Conservation (phyloP, 108 stramenopile species). For the Nitzschia putrida region DNA sequence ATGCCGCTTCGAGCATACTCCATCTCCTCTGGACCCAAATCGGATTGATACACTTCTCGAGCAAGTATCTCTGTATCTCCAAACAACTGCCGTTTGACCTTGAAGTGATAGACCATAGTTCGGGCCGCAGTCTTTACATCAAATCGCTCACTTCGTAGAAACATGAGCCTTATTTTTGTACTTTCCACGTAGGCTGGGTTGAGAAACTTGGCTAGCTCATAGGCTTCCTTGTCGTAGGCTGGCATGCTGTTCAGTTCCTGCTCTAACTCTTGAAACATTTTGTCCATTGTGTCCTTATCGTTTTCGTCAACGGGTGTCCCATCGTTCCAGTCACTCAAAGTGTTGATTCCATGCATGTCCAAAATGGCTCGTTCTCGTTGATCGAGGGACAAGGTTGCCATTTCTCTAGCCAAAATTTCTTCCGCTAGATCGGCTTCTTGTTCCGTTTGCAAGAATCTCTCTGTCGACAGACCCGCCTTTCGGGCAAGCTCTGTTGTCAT, state of each 20-base stretch:
- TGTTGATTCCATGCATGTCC: constrained; percentile 22
- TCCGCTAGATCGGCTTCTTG: constrained; percentile 10
- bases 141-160: constrained; percentile 43
- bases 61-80: constrained; percentile 22
- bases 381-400: constrained; percentile 5
- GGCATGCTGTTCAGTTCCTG: not conserved
- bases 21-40: not conserved
- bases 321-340: not conserved
- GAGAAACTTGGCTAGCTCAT: constrained; percentile 17
- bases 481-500: constrained; percentile 1
- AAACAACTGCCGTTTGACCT: constrained; percentile 37
- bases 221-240: constrained; percentile 18
- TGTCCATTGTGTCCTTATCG: not conserved
- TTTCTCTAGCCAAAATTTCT: constrained; percentile 5
- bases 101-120: constrained; percentile 34
- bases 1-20: not conserved
- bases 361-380: constrained; percentile 15
- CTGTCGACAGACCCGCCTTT: not conserved
- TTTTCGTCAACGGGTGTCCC: not conserved
- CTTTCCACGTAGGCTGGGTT: constrained; percentile 33
- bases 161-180: constrained; percentile 33
- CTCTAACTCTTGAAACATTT: constrained; percentile 6
- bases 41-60: not conserved
- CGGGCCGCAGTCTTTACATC: constrained; percentile 37
- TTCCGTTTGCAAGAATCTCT: constrained; percentile 1